Evolutionary conservation across 2,329 filamentous ascomycete genomes (phyloP).

Genomic region (Chaetomiaceae sp.): DNA sequence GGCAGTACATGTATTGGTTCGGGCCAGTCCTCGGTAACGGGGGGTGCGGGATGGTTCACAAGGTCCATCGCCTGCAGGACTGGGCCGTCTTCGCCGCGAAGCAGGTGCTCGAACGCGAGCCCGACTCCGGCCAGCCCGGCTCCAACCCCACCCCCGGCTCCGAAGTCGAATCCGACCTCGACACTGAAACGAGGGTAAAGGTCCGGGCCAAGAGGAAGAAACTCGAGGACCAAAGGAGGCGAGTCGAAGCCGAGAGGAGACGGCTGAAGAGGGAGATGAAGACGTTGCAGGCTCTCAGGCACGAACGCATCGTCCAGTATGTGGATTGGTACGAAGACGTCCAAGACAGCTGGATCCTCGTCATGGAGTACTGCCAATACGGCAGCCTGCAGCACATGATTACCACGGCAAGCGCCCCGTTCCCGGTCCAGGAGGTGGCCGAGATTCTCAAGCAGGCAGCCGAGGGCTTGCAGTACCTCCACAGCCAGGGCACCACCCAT

Average conservation of each 20-base stretch:
- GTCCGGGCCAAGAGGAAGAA: no score
- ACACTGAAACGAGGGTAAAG: no score
- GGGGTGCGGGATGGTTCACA: background rate
- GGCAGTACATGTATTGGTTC: background rate
- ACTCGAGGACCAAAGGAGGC: no score
- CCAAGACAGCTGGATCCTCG: background rate
- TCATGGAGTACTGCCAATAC: conserved; percentile 1
- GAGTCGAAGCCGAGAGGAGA: no score
- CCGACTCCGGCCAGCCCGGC: no score
- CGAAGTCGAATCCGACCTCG: no score
- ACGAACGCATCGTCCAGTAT: background rate
- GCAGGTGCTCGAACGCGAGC: background rate
- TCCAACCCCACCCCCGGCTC: no score
- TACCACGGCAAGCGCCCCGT: background rate
- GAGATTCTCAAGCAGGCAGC: background rate
- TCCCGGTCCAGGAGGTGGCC: background rate
- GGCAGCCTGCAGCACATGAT: background rate
- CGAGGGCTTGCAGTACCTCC: conserved; percentile 1
- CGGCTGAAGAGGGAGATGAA: background rate
- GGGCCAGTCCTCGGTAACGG: background rate
- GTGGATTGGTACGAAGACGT: conserved; percentile 1
- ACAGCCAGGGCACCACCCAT: background rate
- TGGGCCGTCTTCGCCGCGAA: conserved; percentile 3
- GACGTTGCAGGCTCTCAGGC: background rate
- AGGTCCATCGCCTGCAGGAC: background rate